Conservation (phyloP, 139 green algal genomes). For the Nannochloris sp. region DNA sequence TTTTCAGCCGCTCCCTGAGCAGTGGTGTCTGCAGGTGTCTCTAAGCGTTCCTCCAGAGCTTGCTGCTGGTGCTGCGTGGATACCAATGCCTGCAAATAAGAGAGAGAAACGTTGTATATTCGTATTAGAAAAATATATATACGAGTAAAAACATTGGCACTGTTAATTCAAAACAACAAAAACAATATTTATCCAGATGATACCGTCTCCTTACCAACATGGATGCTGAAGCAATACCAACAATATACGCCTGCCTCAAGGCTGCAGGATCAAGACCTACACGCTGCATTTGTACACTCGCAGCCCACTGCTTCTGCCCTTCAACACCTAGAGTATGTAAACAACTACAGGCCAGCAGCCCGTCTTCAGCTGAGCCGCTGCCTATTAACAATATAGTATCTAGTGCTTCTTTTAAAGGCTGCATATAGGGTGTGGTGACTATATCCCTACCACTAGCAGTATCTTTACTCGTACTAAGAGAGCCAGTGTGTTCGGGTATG, state of each 20-base stretch:
- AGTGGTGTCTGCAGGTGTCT: too few species aligned
- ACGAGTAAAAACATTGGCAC: not conserved
- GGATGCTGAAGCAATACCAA: not conserved
- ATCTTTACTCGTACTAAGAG: too few species aligned
- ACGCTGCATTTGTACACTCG: not conserved
- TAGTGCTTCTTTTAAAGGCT: not conserved
- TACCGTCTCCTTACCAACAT: not conserved
- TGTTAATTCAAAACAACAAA: not conserved
- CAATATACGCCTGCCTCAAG: slow-evolving; percentile 1
- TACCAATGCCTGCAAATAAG: not conserved
- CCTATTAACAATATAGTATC: not conserved
- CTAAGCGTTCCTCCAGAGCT: not conserved
- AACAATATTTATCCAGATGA: not conserved
- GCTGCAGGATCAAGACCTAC: not conserved
- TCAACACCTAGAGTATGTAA: slow-evolving; percentile 1
- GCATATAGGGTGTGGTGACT: not conserved
- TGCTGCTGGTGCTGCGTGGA: not conserved
- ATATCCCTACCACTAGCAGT: slow-evolving; percentile 1
- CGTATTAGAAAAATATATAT: not conserved
- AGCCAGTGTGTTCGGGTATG: not conserved
- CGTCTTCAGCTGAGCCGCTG: not conserved
- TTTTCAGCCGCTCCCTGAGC: too few species aligned
- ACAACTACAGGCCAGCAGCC: slow-evolving; percentile 1
- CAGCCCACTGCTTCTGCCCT: not conserved
- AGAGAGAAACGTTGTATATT: not conserved